Evolutionary conservation across 208 protist genomes (phyloP), one percentile per base, ranked within the genome.

Genomic region (Acanthamoeba healyi): DNA sequence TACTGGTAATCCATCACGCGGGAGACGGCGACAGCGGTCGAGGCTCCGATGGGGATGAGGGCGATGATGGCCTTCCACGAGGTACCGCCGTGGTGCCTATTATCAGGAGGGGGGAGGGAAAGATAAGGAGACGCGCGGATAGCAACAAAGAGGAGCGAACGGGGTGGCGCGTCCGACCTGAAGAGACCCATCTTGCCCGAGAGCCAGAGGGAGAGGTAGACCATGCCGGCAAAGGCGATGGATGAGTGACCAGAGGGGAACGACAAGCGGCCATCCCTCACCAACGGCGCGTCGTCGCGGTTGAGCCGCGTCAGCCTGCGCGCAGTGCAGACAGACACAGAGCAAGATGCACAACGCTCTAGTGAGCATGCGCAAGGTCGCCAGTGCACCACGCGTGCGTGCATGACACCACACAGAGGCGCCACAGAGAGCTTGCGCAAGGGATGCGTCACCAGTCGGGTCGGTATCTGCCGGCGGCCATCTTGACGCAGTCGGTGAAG

Each of bases 381-480:
- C n/a, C 51, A 17, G 51, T 56, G 7, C 58, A 65, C 26, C 58
- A 34, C 58, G 34, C 58, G n/a, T 14, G 58, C n/a, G 49, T 54
- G 49, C 49, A 6, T 15, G 49, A 54, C 15, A 54, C 49, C 58
- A 65, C 5, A n/a, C 26, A 61, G 2, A 61, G 10, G 24, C 10
- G 24, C 7, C 54, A 61, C 54, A 61, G 2, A 61, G 10, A 61
- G 15, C 22, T 92, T 36, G 74, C 42, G n/a, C n/a, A n/a, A n/a
- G n/a, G n/a, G n/a, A n/a, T n/a, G n/a, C n/a, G n/a, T n/a, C n/a
- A 89, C 94, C 97, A 99, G 96, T 99, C 98, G 24, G 98, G 98
- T 1, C 98, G 96, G 34, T 98, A 97, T 17, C 98, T 96, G 15
- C 98, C 98, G n/a, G 98, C 98, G 89, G 97, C 97, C 19, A 98